Evolutionary conservation across 768 basidiomycete species (phyloP), one percentile per base, ranked within the genome.

Genomic region (Mycena maculata): DNA sequence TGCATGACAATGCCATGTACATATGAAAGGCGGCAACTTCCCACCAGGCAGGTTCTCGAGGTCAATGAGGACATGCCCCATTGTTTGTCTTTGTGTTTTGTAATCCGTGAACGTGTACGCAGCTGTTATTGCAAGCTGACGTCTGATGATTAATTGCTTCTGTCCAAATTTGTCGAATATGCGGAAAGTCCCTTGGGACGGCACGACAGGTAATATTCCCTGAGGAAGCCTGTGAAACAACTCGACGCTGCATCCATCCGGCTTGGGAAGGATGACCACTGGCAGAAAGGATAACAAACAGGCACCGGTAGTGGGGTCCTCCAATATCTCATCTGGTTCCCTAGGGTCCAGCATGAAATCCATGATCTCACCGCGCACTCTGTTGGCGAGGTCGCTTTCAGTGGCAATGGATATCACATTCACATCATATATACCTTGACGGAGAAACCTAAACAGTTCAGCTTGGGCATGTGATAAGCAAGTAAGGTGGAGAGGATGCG

Each of bases 21-120:
- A 67, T 69, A 38, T 76, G 65, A 81, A 82, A 0, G 73, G 74
- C 0, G 72, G 72, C 0, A 83, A 61, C 2, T 28, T 18, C 1
- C 70, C 72, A 0, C 56, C 50, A 0, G 78, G 77, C 7, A 80
- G 78, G 25, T 60, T 67, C 6, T 62, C 78, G 0, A 85, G 54
- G 60, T 84, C 80, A 6, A 84, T 76, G 1, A 83, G 68, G 0
- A 81, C 77, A 42, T 71, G 57, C 39, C 69, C 68, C 8, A 81
- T 65, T 0, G 81, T 83, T 61, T 82, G 81, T 0, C 83, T 83
- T 64, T 84, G 83, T 0, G 78, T 67, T 49, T 78, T 76, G 67
- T 81, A 83, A 62, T 84, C 82, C 0, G 80, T 83, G 67, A 84
- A 83, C 0, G 80, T 78, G 53, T 81, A 83, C 28, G 72, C 81